Conservation (phyloP, 116 monocot species). For the Phalaenopsis hybrid region DNA sequence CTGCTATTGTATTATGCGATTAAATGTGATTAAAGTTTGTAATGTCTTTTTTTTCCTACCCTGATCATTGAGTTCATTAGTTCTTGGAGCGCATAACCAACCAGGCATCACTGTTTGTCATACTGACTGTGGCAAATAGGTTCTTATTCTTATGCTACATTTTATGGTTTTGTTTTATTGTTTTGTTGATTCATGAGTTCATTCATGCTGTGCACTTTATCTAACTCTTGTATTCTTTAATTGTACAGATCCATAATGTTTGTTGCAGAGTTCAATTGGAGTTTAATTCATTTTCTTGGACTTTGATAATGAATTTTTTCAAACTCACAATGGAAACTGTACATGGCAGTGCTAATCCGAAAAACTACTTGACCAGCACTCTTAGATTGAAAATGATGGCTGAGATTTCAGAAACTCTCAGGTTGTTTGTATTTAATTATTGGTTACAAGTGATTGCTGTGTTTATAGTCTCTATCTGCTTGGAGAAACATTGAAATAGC, state of each 20-base stretch:
- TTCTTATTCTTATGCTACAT: not conserved
- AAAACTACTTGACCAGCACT: conserved; percentile 7
- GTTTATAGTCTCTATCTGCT: not conserved
- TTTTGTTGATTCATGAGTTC: not conserved
- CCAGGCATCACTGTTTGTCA: not conserved
- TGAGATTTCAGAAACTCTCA: conserved; percentile 63
- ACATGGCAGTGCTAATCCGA: conserved; percentile 15
- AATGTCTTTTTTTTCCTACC: not conserved
- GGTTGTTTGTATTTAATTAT: conserved; percentile 32
- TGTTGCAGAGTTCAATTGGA: conserved; percentile 48
- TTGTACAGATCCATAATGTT: conserved; percentile 66
- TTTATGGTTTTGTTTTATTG: conserved; percentile 1
- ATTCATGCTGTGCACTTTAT: not conserved
- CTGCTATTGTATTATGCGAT: no score
- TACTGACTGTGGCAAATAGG: not conserved
- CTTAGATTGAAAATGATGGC: conserved; percentile 28
- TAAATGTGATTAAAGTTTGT: not conserved
- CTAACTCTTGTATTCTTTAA: not conserved
- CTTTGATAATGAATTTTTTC: conserved; percentile 52
- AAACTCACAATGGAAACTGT: conserved; percentile 28
- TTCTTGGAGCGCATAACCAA: not conserved
- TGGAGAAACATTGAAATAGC: not conserved
- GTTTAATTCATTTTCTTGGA: conserved; percentile 50
- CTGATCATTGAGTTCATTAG: not conserved
- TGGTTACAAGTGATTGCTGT: not conserved